Evolutionary conservation across 2,329 filamentous ascomycete species (phyloP), one percentile per base, ranked within the genome.

Genomic region (Venturia aucupariae): DNA sequence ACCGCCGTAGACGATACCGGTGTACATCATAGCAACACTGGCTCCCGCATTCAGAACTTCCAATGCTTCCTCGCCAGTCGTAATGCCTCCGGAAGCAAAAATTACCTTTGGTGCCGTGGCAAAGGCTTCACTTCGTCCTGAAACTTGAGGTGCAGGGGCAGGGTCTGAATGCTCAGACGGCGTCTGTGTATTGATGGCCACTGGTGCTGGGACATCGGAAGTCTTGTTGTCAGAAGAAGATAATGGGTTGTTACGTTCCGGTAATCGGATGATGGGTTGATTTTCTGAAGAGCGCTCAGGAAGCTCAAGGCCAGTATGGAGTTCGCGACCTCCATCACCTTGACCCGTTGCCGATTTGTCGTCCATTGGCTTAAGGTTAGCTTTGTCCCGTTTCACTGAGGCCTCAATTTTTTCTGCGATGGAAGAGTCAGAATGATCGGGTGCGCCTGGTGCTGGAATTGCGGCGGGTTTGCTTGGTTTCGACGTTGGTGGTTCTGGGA

Each of bases 71-170:
- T 88, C 82, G 4, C 94, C 94, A 68, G 88, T 93, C 1, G 89
- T 94, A 72, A 99, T 93, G 22, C 94, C 94, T 0, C 94, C 94
- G 0, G 91, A 94, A 0, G 93, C 93, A 73, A 97, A 97, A 66
- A 99, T 89, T 62, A 92, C 87, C 77, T 96, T 96, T 60, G 82
- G 82, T 66, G 41, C n/a, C 3, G 63, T 63, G 39, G 35, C 59
- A 24, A 62, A 30, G 17, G 60, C 60, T 55, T 65, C 41, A 38
- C 46, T 44, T 39, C 64, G 30, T 15, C 62, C 48, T 41, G 11
- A 46, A 38, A 39, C 10, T 32, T 41, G 60, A 7, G 15, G n/a
- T 17, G 41, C 7, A 19, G 60, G 60, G 13, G 13, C 41, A 27
- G 59, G 35, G 15, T 62, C 60, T 5, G 42, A 46, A 17, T 41